These are phyloP conservation scores for Jatropha curcas DNA, from an alignment of 345 rosid genomes.

Conservation along the genomic window DNA sequence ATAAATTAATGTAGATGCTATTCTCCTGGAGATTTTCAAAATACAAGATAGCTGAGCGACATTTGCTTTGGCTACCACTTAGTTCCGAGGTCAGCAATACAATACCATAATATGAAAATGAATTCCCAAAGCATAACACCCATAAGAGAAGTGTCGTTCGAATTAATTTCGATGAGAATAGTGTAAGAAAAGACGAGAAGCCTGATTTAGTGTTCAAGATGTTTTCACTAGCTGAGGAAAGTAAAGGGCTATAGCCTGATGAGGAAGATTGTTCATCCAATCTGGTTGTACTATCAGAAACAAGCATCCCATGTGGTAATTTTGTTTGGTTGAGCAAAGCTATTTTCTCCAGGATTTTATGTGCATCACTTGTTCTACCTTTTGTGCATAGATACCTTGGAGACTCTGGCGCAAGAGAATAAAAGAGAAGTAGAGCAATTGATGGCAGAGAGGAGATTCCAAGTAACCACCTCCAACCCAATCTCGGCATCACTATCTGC, in stretches of 20 bases:
- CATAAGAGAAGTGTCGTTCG: constrained; percentile 24
- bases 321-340: constrained; percentile 18
- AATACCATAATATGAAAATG: constrained; percentile 26
- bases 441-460: constrained; percentile 24
- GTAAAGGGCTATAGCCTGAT: constrained; percentile 13
- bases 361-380: constrained; percentile 19
- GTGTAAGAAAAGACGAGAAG: constrained; percentile 20
- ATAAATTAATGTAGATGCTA: constrained; percentile 20
- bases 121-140: constrained; percentile 25
- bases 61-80: constrained; percentile 16
- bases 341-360: constrained; percentile 23
- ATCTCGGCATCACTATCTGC: constrained; percentile 26
- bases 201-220: neutral
- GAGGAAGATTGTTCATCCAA: constrained; percentile 16
- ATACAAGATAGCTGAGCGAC: constrained; percentile 5
- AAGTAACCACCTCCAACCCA: constrained; percentile 26
- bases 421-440: constrained; percentile 21
- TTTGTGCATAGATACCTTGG: constrained; percentile 28
- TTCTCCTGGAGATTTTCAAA: neutral
- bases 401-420: constrained; percentile 20
- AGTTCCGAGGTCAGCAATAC: constrained; percentile 27
- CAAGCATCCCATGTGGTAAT: constrained; percentile 25
- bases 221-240: constrained; percentile 12
- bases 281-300: neutral
- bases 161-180: constrained; percentile 26